Evolutionary conservation across 768 basidiomycete genomes (phyloP).

Genomic region (Tubosaeta brunneosetosa): DNA sequence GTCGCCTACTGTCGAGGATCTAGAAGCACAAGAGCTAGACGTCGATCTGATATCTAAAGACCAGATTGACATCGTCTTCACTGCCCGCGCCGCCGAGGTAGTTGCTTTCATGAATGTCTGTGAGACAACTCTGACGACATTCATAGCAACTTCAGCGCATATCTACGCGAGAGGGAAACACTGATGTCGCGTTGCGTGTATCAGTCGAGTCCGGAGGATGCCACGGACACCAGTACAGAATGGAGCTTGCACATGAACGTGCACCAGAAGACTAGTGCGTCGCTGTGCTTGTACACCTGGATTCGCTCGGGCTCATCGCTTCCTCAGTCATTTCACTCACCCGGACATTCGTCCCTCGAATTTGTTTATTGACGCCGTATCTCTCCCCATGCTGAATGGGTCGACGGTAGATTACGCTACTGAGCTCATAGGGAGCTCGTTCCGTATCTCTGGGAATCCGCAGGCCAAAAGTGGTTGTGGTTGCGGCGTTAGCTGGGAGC

Average conservation of each 20-base stretch:
- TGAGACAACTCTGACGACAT: neutral
- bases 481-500: constrained; percentile 93
- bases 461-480: constrained; percentile 90
- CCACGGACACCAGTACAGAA: constrained; percentile 94
- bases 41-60: constrained; percentile 52
- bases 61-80: constrained; percentile 54
- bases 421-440: constrained; percentile 90
- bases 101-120: constrained; percentile 5
- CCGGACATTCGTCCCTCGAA: constrained; percentile 65
- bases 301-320: neutral
- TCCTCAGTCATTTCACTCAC: constrained; percentile 59
- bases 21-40: constrained; percentile 58
- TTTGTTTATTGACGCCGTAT: constrained; percentile 79
- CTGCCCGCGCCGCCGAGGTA: constrained; percentile 74
- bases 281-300: neutral
- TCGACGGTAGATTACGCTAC: constrained; percentile 87
- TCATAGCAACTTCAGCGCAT: constrained; percentile 72
- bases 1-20: constrained; percentile 48
- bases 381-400: constrained; percentile 76
- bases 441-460: constrained; percentile 80
- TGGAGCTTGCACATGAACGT: constrained; percentile 65
- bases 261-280: constrained; percentile 82
- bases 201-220: constrained; percentile 94
- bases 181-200: constrained; percentile 67
- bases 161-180: constrained; percentile 54